Evolutionary conservation across 2,329 filamentous ascomycete species (phyloP).

Genomic region (Pseudocercospora vitis): DNA sequence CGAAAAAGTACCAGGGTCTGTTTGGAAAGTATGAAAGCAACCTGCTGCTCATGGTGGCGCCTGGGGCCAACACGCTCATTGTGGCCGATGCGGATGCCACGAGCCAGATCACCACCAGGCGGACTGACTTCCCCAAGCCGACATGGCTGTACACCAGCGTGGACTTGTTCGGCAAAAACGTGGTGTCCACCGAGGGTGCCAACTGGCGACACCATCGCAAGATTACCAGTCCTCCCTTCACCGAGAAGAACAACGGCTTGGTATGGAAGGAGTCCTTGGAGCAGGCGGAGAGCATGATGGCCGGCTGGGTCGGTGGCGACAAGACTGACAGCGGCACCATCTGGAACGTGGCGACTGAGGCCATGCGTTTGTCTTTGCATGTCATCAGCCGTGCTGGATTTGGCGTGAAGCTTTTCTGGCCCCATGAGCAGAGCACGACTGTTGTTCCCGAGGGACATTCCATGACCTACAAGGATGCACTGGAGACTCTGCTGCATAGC

Average conservation of each 20-base stretch:
- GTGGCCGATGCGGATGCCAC: slow-evolving; percentile 66
- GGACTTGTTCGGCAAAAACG: slow-evolving; percentile 68
- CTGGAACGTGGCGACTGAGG: slow-evolving; percentile 60
- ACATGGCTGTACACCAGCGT: slow-evolving; percentile 59
- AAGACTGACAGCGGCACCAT: slow-evolving; percentile 51
- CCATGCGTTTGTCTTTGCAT: slow-evolving; percentile 62
- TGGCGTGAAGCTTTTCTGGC: slow-evolving; percentile 57
- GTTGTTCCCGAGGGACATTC: slow-evolving; percentile 53
- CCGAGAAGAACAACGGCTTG: slow-evolving; percentile 70
- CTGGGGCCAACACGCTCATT: slow-evolving; percentile 54
- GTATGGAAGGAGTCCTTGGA: slow-evolving; percentile 64
- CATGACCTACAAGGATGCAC: slow-evolving; percentile 65
- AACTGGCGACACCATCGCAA: slow-evolving; percentile 73
- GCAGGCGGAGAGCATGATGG: slow-evolving; percentile 64
- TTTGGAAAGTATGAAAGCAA: slow-evolving; percentile 62
- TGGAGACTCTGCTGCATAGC: slow-evolving; percentile 62
- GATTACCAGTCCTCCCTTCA: slow-evolving; percentile 69
- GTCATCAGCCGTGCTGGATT: slow-evolving; percentile 71
- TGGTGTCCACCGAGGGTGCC: slow-evolving; percentile 67
- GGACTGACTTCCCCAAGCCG: slow-evolving; percentile 72
- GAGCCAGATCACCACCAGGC: slow-evolving; percentile 62
- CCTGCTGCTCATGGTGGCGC: slow-evolving; percentile 64
- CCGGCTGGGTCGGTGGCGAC: slow-evolving; percentile 55
- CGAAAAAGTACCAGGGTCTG: slow-evolving; percentile 52
- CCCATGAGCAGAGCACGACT: slow-evolving; percentile 54